These are phyloP conservation scores for Fusarium begoniae DNA, from an alignment of 2,329 filamentous ascomycete genomes.

Conservation along the genomic window DNA sequence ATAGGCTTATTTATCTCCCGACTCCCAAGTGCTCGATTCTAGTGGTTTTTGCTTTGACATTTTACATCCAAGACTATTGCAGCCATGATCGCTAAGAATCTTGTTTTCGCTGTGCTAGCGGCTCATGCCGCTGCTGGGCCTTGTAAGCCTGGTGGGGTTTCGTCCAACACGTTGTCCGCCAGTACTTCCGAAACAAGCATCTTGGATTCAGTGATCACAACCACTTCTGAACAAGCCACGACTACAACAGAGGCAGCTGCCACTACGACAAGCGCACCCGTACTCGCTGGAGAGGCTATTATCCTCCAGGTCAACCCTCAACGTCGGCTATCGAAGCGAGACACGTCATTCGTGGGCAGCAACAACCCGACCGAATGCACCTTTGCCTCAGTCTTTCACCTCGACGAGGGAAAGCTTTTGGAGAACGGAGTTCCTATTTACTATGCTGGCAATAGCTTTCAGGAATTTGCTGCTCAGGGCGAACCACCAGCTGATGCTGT, in stretches of 20 bases:
- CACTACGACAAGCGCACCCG: neutral
- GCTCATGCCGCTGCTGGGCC: neutral
- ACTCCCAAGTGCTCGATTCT: too few species aligned
- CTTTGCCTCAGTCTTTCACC: neutral
- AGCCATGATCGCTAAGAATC: neutral
- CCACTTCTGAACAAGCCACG: neutral
- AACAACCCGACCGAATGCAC: neutral
- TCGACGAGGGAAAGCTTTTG: neutral
- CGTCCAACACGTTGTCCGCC: neutral
- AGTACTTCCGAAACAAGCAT: neutral
- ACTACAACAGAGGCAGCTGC: neutral
- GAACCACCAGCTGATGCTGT: neutral
- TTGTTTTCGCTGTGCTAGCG: neutral
- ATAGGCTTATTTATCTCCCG: neutral
- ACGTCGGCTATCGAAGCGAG: neutral
- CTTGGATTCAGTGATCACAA: neutral
- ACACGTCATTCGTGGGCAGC: neutral
- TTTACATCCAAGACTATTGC: neutral
- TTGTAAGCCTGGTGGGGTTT: neutral
- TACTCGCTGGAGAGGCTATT: neutral
- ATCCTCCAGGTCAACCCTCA: neutral
- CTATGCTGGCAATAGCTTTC: neutral
- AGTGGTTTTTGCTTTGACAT: neutral
- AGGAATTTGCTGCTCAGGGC: neutral
- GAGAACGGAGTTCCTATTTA: neutral